A percentile compares a stretch with the other conserved stretches of the same genome.
Conservation (phyloP, 2,329 filamentous ascomycete species). For the Hypocrella siamensis region DNA sequence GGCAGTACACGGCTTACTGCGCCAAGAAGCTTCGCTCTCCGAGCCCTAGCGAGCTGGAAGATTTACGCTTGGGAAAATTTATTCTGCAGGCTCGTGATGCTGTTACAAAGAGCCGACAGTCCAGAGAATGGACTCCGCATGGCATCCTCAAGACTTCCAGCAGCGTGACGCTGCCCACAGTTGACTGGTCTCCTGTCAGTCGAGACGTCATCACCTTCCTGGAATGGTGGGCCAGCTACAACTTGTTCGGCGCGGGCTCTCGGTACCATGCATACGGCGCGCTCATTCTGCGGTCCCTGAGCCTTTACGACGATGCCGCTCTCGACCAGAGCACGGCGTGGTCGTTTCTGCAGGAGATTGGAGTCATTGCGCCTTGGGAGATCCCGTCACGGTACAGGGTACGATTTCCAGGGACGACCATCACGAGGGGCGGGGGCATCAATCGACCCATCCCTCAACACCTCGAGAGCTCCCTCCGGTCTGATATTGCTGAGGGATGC, state of each 20-base stretch:
- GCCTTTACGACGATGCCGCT: constrained; percentile 36
- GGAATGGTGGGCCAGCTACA: constrained; percentile 48
- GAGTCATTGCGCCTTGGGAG: constrained; percentile 56
- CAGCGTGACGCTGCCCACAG: constrained; percentile 8
- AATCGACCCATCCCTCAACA: constrained; percentile 15
- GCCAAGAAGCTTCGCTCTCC: constrained; percentile 6
- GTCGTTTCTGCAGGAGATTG: constrained; percentile 62
- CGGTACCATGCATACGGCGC: constrained; percentile 46
- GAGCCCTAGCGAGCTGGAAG: constrained; percentile 6
- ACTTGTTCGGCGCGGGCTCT: constrained; percentile 34
- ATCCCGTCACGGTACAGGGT: constrained; percentile 46
- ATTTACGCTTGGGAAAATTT: constrained; percentile 24
- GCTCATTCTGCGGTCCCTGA: constrained; percentile 44
- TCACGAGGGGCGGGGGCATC: constrained; percentile 27
- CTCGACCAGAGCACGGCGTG: constrained; percentile 31
- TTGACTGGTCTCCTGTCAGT: constrained; percentile 14
- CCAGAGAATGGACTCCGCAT: constrained; percentile 30
- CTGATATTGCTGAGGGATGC: constrained; percentile 29
- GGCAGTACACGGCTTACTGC: constrained; percentile 13
- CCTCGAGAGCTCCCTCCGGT: constrained; percentile 17
- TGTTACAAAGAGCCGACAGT: constrained; percentile 35
- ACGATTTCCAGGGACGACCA: constrained; percentile 32
- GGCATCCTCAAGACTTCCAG: constrained; percentile 24
- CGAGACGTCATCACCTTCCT: constrained; percentile 49
- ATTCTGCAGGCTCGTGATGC: constrained; percentile 29